Conservation (phyloP, 139 green algal species). For the Spirogloea muscicola region DNA sequence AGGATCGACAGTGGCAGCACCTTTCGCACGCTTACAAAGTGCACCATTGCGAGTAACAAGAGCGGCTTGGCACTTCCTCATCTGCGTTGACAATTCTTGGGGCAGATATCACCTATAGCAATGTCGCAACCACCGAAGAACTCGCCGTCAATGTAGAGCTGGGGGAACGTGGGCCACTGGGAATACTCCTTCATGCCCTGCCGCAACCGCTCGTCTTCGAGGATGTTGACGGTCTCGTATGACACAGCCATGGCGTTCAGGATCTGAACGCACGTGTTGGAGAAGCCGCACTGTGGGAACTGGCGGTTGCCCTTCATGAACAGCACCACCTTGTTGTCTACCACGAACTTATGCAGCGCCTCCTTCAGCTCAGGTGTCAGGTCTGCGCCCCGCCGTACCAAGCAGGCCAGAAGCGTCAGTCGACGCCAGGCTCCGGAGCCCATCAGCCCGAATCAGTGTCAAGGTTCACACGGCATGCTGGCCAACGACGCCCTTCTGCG, state of each 20-base stretch:
- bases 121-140: slow-evolving; percentile 97
- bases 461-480: too few relatives aligned
- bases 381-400: too few relatives aligned
- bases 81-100: too few relatives aligned
- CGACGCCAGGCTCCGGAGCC: too few relatives aligned
- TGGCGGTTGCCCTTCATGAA: slow-evolving; percentile 91
- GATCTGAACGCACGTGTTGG: slow-evolving; percentile 90
- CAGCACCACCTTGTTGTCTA: slow-evolving; percentile 55
- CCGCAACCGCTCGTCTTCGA: slow-evolving; percentile 79
- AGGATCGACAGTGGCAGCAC: too few relatives aligned
- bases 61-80: too few relatives aligned
- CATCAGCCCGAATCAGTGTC: too few relatives aligned
- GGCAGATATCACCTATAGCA: slow-evolving; percentile 82
- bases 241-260: slow-evolving; percentile 66
- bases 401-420: too few relatives aligned
- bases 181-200: slow-evolving; percentile 57
- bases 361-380: slow-evolving; percentile 45
- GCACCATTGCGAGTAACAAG: too few relatives aligned
- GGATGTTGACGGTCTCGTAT: slow-evolving; percentile 88
- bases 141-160: slow-evolving; percentile 94
- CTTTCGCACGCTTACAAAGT: too few relatives aligned
- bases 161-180: slow-evolving; percentile 84
- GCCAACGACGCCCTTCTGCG: too few relatives aligned
- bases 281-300: slow-evolving; percentile 94
- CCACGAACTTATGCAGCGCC: slow-evolving; percentile 38